A percentile compares a stretch with the other conserved stretches of the same genome.
phyloP scores from a whole-genome alignment of 2,329 filamentous ascomycete genomes.

The Ascochyta viciae-villosae region DNA sequence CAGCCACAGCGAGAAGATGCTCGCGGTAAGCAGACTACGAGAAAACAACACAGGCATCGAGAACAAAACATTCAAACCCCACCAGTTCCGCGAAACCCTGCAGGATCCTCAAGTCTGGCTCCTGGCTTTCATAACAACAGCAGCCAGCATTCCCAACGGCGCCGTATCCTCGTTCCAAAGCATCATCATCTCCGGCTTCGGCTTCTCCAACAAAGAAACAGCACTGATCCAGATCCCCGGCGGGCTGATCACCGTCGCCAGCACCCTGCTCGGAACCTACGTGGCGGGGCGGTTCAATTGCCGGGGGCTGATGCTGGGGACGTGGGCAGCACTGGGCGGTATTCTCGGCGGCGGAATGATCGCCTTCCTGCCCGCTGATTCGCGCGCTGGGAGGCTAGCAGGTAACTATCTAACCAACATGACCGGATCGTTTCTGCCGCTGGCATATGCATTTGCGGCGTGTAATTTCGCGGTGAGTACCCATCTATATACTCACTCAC shows the following conservation, averaged over 20 bases:
- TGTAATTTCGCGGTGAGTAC: slow-evolving; percentile 50
- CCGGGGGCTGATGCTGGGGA: slow-evolving; percentile 23
- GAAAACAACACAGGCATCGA: slow-evolving; percentile 60
- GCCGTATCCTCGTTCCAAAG: slow-evolving; percentile 45
- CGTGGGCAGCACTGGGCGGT: slow-evolving; percentile 26
- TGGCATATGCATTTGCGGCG: slow-evolving; percentile 52
- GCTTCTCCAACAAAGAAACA: slow-evolving; percentile 44
- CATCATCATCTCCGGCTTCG: slow-evolving; percentile 18
- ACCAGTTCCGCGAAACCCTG: slow-evolving; percentile 56
- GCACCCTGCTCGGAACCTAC: slow-evolving; percentile 33
- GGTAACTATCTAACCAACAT: slow-evolving; percentile 56
- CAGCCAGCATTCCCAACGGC: slow-evolving; percentile 47
- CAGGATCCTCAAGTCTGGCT: slow-evolving; percentile 51
- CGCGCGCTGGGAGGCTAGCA: slow-evolving; percentile 32
- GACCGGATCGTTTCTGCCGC: slow-evolving; percentile 43
- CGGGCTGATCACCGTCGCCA: slow-evolving; percentile 30
- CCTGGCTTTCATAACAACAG: slow-evolving; percentile 44
- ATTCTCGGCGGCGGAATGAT: slow-evolving; percentile 31
- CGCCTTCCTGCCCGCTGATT: slow-evolving; percentile 25
- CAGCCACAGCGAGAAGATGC: slow-evolving; percentile 23
- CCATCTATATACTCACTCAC: background rate
- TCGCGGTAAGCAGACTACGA: slow-evolving; percentile 51
- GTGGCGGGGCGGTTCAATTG: slow-evolving; percentile 30
- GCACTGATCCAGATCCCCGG: slow-evolving; percentile 39
- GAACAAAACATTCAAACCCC: slow-evolving; percentile 56